Evolutionary conservation across 257 asterid species (phyloP).

Genomic region (Solanum stenotomum): DNA sequence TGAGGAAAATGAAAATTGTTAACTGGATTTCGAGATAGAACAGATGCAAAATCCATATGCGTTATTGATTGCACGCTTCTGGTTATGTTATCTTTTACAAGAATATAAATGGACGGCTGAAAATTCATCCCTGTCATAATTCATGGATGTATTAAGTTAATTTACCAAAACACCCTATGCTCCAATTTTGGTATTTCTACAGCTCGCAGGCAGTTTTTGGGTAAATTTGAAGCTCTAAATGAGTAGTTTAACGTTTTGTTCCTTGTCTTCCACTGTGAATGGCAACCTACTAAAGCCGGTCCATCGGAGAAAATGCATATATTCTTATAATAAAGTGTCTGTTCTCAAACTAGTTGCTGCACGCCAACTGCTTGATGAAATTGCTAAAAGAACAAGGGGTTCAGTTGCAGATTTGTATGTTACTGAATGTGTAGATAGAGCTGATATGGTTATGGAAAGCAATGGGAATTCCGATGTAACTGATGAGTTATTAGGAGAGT

Average conservation of each 20-base stretch:
- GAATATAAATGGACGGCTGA: background rate
- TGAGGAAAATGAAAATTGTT: conserved; percentile 15
- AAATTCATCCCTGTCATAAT: background rate
- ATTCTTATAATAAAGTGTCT: background rate
- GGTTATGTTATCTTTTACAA: background rate
- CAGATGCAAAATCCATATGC: conserved; percentile 33
- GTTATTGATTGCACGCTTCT: conserved; percentile 18
- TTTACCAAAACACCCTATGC: background rate
- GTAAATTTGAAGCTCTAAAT: background rate
- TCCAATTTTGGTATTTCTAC: background rate
- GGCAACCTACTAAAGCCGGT: background rate
- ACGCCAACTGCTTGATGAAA: conserved; percentile 6
- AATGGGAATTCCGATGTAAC: background rate
- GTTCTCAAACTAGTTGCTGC: background rate
- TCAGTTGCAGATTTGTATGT: background rate
- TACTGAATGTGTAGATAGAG: background rate
- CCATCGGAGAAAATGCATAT: background rate
- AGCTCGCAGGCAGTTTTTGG: background rate
- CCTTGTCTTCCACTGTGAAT: background rate
- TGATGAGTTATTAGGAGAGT: background rate
- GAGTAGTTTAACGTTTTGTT: background rate
- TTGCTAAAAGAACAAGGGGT: background rate
- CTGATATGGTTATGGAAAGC: background rate
- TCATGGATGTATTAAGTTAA: background rate
- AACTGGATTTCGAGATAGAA: conserved; percentile 13